Evolutionary conservation across 805 yeast genomes (phyloP).

Genomic region (Candida ulmi): DNA sequence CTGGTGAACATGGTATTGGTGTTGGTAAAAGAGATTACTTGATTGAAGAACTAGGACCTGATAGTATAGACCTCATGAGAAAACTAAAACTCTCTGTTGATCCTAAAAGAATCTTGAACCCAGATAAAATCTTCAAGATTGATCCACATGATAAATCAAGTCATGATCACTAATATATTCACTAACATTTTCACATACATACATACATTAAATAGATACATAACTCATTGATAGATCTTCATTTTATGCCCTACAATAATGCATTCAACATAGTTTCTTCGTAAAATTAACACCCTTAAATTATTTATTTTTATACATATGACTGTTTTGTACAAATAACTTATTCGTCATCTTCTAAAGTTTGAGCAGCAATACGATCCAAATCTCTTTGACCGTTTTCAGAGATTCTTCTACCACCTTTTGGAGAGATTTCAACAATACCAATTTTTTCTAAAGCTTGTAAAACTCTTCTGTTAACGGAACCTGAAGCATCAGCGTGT

Average conservation of each 20-base stretch:
- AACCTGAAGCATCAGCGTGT: conserved; percentile 99
- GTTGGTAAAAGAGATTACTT: conserved; percentile 60
- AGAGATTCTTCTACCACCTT: conserved; percentile 99
- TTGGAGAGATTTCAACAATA: conserved; percentile 90
- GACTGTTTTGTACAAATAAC: conserved; percentile 4
- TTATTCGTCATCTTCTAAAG: conserved; percentile 82
- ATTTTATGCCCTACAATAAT: too few species aligned
- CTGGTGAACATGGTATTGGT: conserved; percentile 83
- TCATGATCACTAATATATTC: too few species aligned
- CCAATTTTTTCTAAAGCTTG: conserved; percentile 99
- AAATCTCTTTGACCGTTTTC: conserved; percentile 99
- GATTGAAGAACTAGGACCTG: conserved; percentile 55
- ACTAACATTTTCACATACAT: too few species aligned
- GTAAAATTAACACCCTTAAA: conserved; percentile 2
- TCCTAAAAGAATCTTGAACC: conserved; percentile 64
- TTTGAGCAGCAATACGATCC: conserved; percentile 99
- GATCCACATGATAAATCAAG: conserved; percentile 42
- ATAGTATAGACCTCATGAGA: conserved; percentile 64
- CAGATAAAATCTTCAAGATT: conserved; percentile 65
- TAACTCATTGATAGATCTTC: too few species aligned
- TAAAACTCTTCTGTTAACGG: conserved; percentile 96
- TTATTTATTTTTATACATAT: background rate
- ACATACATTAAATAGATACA: too few species aligned
- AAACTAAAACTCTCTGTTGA: conserved; percentile 62
- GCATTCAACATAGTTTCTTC: background rate